Conservation (phyloP, 1,284 basidiomycete species). For the Apiotrichum sp. region DNA sequence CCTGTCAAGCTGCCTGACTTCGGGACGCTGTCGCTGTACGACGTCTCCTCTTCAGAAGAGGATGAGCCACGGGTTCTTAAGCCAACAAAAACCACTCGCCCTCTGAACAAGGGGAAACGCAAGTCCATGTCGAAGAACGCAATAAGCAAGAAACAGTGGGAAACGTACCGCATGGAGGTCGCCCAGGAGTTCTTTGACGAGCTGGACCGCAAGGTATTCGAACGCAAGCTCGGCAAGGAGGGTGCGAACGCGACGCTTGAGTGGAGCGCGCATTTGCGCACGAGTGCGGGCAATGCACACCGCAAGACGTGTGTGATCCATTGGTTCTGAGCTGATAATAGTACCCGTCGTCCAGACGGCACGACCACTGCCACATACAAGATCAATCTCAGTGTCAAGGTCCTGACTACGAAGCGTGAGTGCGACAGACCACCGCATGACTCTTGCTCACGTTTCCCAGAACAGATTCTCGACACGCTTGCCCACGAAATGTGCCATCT, state of each 20-base stretch:
- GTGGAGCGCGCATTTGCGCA: constrained; percentile 41
- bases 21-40: constrained; percentile 4
- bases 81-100: not conserved
- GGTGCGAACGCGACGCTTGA: constrained; percentile 26
- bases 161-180: constrained; percentile 20
- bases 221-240: constrained; percentile 23
- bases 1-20: constrained; percentile 20
- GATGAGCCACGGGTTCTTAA: not conserved
- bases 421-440: not conserved
- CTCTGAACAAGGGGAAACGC: too few species aligned
- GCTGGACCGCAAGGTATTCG: constrained; percentile 38
- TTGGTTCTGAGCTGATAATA: too few species aligned
- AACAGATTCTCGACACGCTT: constrained; percentile 40
- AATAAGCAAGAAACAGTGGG: constrained; percentile 25
- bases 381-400: constrained; percentile 36
- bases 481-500: constrained; percentile 48
- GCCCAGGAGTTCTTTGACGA: constrained; percentile 38
- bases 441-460: constrained; percentile 13
- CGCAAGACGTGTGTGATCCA: constrained; percentile 11
- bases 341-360: constrained; percentile 1
- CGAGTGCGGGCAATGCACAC: constrained; percentile 40
- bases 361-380: constrained; percentile 5
- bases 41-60: not conserved
- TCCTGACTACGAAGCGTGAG: constrained; percentile 32
- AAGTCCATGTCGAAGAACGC: not conserved